phyloP scores from a whole-genome alignment of 352 stramenopile species.

The Elongisporangium anandrum region DNA sequence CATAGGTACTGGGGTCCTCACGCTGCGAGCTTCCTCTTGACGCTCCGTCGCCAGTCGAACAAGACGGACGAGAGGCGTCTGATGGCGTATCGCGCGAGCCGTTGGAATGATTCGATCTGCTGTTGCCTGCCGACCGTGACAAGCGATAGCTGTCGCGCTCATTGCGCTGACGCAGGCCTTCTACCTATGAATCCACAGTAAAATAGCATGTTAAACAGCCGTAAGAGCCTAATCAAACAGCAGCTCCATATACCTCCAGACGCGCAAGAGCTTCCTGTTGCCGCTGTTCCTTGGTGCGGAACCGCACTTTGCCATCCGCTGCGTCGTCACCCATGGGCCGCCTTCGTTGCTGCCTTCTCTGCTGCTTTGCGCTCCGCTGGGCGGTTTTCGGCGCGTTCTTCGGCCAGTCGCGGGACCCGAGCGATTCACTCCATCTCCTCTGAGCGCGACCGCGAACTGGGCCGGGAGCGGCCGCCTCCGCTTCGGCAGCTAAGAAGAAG shows the following conservation, averaged over 20 bases:
- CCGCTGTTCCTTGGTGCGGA: conserved; percentile 78
- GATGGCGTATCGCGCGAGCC: conserved; percentile 6
- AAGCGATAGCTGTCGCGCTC: conserved; percentile 22
- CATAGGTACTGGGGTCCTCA: conserved; percentile 76
- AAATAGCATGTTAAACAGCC: not conserved
- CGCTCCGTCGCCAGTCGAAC: conserved; percentile 7
- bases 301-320: conserved; percentile 38
- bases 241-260: conserved; percentile 32
- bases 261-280: conserved; percentile 67
- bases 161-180: conserved; percentile 46
- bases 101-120: conserved; percentile 10
- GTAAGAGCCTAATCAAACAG: not conserved
- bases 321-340: conserved; percentile 1
- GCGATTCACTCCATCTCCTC: conserved; percentile 71
- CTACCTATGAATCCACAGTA: conserved; percentile 20
- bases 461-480: not conserved
- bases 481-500: conserved; percentile 21
- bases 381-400: conserved; percentile 56
- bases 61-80: not conserved
- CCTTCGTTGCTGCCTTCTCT: not conserved
- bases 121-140: conserved; percentile 2
- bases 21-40: conserved; percentile 11
- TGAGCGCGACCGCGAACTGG: conserved; percentile 29
- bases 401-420: conserved; percentile 54
- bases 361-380: conserved; percentile 19